Conservation (phyloP, 2,329 filamentous ascomycete species). For the Meredithiella fracta region DNA sequence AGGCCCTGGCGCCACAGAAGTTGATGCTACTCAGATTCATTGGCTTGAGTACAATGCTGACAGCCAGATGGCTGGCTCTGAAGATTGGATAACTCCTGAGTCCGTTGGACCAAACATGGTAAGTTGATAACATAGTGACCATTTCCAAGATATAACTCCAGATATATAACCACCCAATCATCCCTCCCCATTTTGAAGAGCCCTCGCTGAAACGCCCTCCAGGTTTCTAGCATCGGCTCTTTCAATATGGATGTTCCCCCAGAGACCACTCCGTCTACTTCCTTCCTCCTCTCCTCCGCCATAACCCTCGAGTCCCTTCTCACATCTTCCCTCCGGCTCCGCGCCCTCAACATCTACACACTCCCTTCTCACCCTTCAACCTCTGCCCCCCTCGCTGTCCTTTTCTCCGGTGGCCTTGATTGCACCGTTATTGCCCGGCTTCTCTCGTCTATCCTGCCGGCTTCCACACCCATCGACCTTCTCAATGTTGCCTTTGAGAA, state of each 20-base stretch:
- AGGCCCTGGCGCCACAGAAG: slow-evolving; percentile 33
- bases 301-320: neutral
- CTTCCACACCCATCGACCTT: slow-evolving; percentile 58
- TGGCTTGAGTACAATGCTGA: slow-evolving; percentile 19
- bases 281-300: neutral
- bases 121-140: slow-evolving; percentile 2
- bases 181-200: neutral
- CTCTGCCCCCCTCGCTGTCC: slow-evolving; percentile 48
- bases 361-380: neutral
- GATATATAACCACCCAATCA: neutral
- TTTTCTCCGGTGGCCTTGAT: slow-evolving; percentile 91
- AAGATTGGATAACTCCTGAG: slow-evolving; percentile 11
- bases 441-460: slow-evolving; percentile 57
- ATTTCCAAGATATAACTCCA: neutral
- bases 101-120: slow-evolving; percentile 4
- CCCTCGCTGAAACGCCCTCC: slow-evolving; percentile 16
- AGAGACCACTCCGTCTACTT: slow-evolving; percentile 9
- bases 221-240: slow-evolving; percentile 37
- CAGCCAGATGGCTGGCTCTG: neutral
- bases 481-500: slow-evolving; percentile 97
- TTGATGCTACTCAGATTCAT: slow-evolving; percentile 73
- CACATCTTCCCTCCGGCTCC: slow-evolving; percentile 35
- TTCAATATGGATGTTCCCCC: slow-evolving; percentile 33
- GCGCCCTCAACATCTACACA: slow-evolving; percentile 41
- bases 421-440: slow-evolving; percentile 77